Evolutionary conservation across 1,284 basidiomycete species (phyloP).

Genomic region (Malassezia furfur): DNA sequence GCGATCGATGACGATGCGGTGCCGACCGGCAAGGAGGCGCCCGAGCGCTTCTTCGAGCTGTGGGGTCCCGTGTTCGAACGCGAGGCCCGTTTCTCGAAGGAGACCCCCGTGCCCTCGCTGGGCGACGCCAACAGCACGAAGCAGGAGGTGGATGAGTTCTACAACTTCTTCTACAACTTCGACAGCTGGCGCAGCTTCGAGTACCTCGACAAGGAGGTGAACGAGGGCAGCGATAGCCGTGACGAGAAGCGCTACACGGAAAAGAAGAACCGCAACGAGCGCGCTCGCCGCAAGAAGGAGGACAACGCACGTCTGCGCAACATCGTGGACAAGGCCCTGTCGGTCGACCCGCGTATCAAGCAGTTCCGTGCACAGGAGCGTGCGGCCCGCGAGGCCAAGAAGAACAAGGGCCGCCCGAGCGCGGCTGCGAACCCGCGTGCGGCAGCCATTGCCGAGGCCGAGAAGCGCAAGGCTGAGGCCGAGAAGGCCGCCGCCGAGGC

Average conservation of each 20-base stretch:
- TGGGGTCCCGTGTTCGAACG: conserved; percentile 76
- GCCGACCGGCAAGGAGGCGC: conserved; percentile 49
- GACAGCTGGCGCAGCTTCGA: conserved; percentile 97
- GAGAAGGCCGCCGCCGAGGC: conserved; percentile 62
- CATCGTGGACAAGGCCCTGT: conserved; percentile 77
- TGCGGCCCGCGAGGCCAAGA: conserved; percentile 85
- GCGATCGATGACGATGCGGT: conserved; percentile 60
- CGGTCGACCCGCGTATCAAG: conserved; percentile 88
- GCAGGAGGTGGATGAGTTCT: conserved; percentile 79
- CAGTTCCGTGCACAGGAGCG: conserved; percentile 95
- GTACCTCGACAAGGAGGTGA: conserved; percentile 95
- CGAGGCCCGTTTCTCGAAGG: conserved; percentile 81
- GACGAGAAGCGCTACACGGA: conserved; percentile 98
- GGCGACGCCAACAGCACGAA: conserved; percentile 67
- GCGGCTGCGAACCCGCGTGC: conserved; percentile 20
- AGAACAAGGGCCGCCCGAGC: conserved; percentile 55
- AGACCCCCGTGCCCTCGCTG: conserved; percentile 73
- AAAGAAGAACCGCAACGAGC: conserved; percentile 98
- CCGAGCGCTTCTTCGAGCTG: conserved; percentile 58
- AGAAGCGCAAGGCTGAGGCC: conserved; percentile 62
- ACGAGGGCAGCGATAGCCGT: conserved; percentile 91
- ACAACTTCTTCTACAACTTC: conserved; percentile 99
- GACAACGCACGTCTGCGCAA: conserved; percentile 81
- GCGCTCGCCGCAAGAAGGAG: conserved; percentile 91
- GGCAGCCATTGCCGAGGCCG: conserved; percentile 37